A percentile compares a stretch with the other conserved stretches of the same genome.
Evolutionary conservation across 1,139 yeast genomes (phyloP).

Genomic region (Nakaseomyces sp.): DNA sequence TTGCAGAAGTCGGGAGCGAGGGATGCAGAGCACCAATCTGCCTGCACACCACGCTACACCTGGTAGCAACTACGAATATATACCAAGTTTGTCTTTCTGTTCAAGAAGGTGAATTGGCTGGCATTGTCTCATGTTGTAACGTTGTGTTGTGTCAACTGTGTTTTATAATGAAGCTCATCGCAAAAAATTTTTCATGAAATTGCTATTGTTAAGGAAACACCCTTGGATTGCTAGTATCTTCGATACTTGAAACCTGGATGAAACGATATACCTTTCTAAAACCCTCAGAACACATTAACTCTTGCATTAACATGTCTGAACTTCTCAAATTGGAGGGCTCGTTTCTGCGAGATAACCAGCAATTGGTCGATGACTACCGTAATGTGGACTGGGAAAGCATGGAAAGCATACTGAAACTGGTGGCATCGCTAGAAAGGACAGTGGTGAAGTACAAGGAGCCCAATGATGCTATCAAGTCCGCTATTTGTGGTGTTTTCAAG

Average conservation of each 20-base stretch:
- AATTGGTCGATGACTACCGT: constrained; percentile 23
- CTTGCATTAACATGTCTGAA: not conserved
- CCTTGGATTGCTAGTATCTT: no score
- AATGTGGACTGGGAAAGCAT: constrained; percentile 24
- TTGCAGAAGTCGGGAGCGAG: no score
- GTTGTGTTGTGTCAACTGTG: not conserved
- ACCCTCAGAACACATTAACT: not conserved
- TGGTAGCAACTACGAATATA: no score
- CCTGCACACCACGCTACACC: no score
- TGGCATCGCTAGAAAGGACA: constrained; percentile 27
- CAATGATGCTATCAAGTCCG: constrained; percentile 24
- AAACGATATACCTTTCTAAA: no score
- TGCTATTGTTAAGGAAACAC: no score
- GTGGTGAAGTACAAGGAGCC: constrained; percentile 32
- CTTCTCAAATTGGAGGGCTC: constrained; percentile 7
- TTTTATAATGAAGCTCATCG: not conserved
- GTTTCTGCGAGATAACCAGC: constrained; percentile 31
- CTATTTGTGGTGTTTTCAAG: constrained; percentile 32
- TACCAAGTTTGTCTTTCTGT: no score
- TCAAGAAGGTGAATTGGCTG: no score
- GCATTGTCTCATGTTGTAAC: no score
- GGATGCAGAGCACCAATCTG: no score
- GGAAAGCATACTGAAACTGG: constrained; percentile 22
- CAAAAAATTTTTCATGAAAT: not conserved
- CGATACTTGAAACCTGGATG: not conserved